Percentiles rank a stretch among this genome's conserved stretches.
Evolutionary conservation across 1,284 basidiomycete species (phyloP).

Genomic region (Laetiporus sulphureus): DNA sequence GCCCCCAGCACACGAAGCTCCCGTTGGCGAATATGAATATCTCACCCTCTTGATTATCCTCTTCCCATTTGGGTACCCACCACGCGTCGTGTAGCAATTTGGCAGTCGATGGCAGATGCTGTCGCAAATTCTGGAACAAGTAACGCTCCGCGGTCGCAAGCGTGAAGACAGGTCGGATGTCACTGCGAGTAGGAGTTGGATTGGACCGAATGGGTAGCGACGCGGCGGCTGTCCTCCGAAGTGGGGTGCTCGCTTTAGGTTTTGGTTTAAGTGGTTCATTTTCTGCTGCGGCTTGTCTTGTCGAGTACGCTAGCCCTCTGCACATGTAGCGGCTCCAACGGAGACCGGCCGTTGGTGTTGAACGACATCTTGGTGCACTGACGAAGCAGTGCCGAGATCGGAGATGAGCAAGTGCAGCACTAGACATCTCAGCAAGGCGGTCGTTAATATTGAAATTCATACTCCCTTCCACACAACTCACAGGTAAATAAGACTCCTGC

Average conservation of each 20-base stretch:
- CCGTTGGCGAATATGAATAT: constrained; percentile 84
- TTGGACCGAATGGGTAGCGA: constrained; percentile 74
- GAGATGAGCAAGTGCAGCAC: too few species aligned
- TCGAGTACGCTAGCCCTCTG: too few species aligned
- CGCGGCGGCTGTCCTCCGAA: constrained; percentile 63
- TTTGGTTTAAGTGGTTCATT: too few species aligned
- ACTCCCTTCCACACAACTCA: too few species aligned
- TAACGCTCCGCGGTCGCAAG: constrained; percentile 75
- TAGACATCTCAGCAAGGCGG: too few species aligned
- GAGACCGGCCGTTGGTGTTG: too few species aligned
- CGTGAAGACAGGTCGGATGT: constrained; percentile 69
- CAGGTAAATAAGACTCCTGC: too few species aligned
- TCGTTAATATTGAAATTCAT: too few species aligned
- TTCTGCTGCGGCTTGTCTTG: too few species aligned
- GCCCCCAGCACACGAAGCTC: constrained; percentile 83
- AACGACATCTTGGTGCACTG: too few species aligned
- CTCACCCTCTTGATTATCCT: constrained; percentile 67
- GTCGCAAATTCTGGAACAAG: constrained; percentile 48
- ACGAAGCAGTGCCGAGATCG: too few species aligned
- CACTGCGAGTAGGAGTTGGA: constrained; percentile 70
- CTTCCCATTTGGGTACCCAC: constrained; percentile 71
- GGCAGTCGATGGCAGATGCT: constrained; percentile 44
- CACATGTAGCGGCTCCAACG: too few species aligned
- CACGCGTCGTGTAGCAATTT: constrained; percentile 64
- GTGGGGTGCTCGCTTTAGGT: constrained; percentile 69